These are phyloP conservation scores for Septoria linicola DNA, from an alignment of 2,329 filamentous ascomycete genomes.

Conservation along the genomic window DNA sequence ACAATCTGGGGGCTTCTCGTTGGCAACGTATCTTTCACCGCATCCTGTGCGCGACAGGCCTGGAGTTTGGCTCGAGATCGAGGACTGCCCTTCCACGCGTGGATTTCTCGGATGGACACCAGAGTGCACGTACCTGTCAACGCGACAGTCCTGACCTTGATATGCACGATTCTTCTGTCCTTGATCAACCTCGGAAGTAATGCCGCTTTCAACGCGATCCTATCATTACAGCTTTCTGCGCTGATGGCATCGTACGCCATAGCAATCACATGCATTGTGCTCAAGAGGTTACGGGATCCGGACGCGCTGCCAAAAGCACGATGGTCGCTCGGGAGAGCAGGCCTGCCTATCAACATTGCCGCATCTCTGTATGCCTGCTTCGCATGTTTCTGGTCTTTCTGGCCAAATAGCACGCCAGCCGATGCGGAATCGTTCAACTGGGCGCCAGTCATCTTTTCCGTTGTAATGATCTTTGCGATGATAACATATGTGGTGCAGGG, in stretches of 20 bases:
- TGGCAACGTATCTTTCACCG: constrained; percentile 26
- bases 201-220: constrained; percentile 26
- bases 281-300: constrained; percentile 22
- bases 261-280: constrained; percentile 26
- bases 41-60: constrained; percentile 25
- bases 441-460: constrained; percentile 24
- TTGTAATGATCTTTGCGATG: constrained; percentile 23
- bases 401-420: constrained; percentile 22
- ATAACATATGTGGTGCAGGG: constrained; percentile 25
- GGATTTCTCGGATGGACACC: constrained; percentile 24
- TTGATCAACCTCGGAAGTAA: constrained; percentile 27
- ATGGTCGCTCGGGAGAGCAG: constrained; percentile 27
- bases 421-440: constrained; percentile 23
- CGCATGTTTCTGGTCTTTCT: constrained; percentile 27
- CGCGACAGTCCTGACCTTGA: constrained; percentile 22
- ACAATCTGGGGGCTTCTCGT: constrained; percentile 20
- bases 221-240: constrained; percentile 22
- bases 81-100: constrained; percentile 22
- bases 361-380: constrained; percentile 21
- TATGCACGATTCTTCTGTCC: constrained; percentile 20
- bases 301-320: constrained; percentile 25
- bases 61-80: constrained; percentile 25
- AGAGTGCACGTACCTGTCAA: constrained; percentile 23
- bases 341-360: constrained; percentile 20
- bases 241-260: constrained; percentile 28